Conservation (phyloP, 495 filamentous ascomycete genomes). For the Amniculicola lignicola region DNA sequence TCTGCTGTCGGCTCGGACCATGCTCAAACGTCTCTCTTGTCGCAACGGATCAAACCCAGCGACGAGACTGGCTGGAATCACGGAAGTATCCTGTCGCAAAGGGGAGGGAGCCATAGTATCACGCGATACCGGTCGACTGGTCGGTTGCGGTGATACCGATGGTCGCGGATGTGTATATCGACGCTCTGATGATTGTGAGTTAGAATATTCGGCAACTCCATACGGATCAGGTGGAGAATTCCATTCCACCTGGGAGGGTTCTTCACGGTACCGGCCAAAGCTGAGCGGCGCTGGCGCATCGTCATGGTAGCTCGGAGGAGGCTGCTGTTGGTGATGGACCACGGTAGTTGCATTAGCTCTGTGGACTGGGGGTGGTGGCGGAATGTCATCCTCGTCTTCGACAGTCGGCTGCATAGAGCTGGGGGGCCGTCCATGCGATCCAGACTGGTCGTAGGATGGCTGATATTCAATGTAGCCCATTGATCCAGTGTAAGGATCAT, state of each 20-base stretch:
- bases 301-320: constrained; percentile 26
- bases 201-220: constrained; percentile 6
- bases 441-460: constrained; percentile 16
- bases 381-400: constrained; percentile 37
- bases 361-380: constrained; percentile 44
- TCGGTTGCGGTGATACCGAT: constrained; percentile 18
- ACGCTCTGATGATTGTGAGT: constrained; percentile 14
- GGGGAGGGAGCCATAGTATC: constrained; percentile 31
- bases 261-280: constrained; percentile 23
- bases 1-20: constrained; percentile 10
- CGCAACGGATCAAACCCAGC: constrained; percentile 23
- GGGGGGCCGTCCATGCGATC: constrained; percentile 11
- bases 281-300: constrained; percentile 33
- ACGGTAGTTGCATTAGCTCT: constrained; percentile 38
- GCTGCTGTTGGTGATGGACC: constrained; percentile 22
- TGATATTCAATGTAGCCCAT: constrained; percentile 22
- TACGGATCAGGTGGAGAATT: constrained; percentile 23
- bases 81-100: constrained; percentile 18
- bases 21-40: constrained; percentile 14
- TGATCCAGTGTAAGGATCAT: constrained; percentile 14
- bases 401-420: constrained; percentile 38
- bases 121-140: constrained; percentile 29
- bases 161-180: constrained; percentile 26
- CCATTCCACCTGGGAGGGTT: constrained; percentile 2
- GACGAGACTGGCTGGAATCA: constrained; percentile 28